Evolutionary conservation across 306 rosid species (phyloP).

Genomic region (Quercus rubra): DNA sequence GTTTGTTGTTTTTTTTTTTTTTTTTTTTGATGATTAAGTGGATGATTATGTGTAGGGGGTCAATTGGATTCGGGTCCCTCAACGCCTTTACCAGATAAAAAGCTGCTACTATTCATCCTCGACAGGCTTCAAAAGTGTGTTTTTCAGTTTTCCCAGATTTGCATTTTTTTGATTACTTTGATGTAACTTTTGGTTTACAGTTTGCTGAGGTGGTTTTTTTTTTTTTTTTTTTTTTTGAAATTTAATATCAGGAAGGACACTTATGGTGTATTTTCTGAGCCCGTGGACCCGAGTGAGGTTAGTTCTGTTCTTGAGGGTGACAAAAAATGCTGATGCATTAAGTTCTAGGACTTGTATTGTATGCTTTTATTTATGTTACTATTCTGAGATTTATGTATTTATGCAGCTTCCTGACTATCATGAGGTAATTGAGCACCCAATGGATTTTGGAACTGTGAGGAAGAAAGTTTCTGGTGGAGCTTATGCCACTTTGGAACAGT

Average conservation of each 20-base stretch:
- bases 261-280: slow-evolving; percentile 63
- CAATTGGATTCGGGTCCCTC: slow-evolving; percentile 56
- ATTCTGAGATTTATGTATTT: not conserved
- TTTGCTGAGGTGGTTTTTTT: slow-evolving; percentile 25
- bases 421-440: slow-evolving; percentile 58
- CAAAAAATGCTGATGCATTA: slow-evolving; percentile 17
- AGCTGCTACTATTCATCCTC: slow-evolving; percentile 56
- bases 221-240: not conserved
- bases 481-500: slow-evolving; percentile 54
- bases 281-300: slow-evolving; percentile 73
- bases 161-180: slow-evolving; percentile 27
- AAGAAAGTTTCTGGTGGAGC: slow-evolving; percentile 45
- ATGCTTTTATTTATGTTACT: not conserved
- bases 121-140: slow-evolving; percentile 73
- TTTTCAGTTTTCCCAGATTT: slow-evolving; percentile 19
- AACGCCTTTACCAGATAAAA: slow-evolving; percentile 58
- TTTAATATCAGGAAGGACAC: slow-evolving; percentile 60
- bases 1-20: not conserved
- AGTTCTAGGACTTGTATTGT: slow-evolving; percentile 8
- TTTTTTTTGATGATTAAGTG: not conserved
- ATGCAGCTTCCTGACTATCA: slow-evolving; percentile 71
- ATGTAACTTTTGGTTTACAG: slow-evolving; percentile 22
- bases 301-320: slow-evolving; percentile 14
- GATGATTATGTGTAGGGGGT: slow-evolving; percentile 35
- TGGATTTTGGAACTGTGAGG: slow-evolving; percentile 69